Evolutionary conservation across 345 rosid species (phyloP).

Genomic region (Arabis hirsuta): DNA sequence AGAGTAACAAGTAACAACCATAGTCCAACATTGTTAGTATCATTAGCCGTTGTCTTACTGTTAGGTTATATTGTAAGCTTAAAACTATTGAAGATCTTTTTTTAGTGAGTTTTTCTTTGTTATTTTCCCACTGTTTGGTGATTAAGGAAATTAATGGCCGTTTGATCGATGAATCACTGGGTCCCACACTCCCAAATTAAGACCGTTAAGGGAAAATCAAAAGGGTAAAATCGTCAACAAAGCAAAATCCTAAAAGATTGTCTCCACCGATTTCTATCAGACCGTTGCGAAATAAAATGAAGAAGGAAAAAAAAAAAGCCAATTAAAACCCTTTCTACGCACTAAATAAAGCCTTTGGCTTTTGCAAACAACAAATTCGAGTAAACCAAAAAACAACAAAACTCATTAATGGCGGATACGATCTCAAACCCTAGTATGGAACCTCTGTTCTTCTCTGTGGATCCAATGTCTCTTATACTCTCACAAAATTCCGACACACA

Average conservation of each 20-base stretch:
- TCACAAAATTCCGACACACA: slow-evolving; percentile 59
- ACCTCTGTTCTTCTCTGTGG: slow-evolving; percentile 54
- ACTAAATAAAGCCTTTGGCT: slow-evolving; percentile 12
- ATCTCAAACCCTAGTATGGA: slow-evolving; percentile 46
- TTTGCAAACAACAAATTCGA: slow-evolving; percentile 19
- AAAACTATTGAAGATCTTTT: not conserved
- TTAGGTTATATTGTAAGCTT: slow-evolving; percentile 1
- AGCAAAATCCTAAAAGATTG: not conserved
- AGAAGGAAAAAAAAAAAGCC: not conserved
- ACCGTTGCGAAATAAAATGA: slow-evolving; percentile 34
- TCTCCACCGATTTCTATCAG: slow-evolving; percentile 9
- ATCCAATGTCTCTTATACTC: slow-evolving; percentile 70
- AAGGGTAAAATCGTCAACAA: slow-evolving; percentile 14
- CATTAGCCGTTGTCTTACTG: not conserved
- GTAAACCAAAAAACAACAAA: not conserved
- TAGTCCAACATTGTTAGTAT: slow-evolving; percentile 6
- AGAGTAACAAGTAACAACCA: not conserved
- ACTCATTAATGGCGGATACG: slow-evolving; percentile 49
- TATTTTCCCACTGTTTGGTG: too few relatives aligned
- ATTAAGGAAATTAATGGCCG: slow-evolving; percentile 29
- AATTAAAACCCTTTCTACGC: slow-evolving; percentile 15
- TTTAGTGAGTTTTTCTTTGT: not conserved
- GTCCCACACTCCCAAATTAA: slow-evolving; percentile 33
- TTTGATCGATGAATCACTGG: slow-evolving; percentile 23
- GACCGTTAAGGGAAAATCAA: slow-evolving; percentile 34